Percentiles rank a stretch among this genome's conserved stretches.
Conservation (phyloP, 352 stramenopile species). For the Phytopythium vexans region DNA sequence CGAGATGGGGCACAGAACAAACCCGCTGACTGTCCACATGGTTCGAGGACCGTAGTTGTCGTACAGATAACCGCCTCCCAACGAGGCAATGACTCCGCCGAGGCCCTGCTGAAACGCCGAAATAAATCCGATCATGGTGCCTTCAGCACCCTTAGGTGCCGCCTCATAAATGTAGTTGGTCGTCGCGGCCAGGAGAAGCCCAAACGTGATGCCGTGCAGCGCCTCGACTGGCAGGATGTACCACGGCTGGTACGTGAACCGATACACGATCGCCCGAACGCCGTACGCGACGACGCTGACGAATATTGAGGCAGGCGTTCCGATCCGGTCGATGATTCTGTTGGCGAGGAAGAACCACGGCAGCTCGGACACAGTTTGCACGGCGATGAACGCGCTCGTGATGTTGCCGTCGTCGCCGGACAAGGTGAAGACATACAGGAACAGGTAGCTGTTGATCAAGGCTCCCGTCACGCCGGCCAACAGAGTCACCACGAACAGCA, state of each 20-base stretch:
- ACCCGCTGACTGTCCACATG: constrained; percentile 33
- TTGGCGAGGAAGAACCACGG: constrained; percentile 45
- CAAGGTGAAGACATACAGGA: constrained; percentile 42
- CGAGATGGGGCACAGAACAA: constrained; percentile 14
- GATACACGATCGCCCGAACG: constrained; percentile 34
- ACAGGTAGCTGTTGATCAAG: constrained; percentile 39
- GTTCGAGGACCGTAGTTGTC: constrained; percentile 26
- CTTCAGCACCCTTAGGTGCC: constrained; percentile 23
- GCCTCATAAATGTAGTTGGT: constrained; percentile 44
- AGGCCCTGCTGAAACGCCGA: constrained; percentile 37
- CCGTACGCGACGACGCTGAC: constrained; percentile 30
- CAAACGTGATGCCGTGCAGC: constrained; percentile 39
- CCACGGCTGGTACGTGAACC: constrained; percentile 39
- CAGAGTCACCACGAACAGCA: constrained; percentile 30
- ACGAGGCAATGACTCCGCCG: constrained; percentile 25
- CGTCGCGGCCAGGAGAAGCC: constrained; percentile 27
- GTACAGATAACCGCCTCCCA: constrained; percentile 41
- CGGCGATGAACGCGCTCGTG: constrained; percentile 31
- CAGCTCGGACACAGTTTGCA: constrained; percentile 37
- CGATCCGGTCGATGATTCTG: constrained; percentile 30
- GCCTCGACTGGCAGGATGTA: constrained; percentile 38
- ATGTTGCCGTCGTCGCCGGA: constrained; percentile 28
- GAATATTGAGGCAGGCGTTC: constrained; percentile 30
- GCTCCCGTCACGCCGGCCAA: constrained; percentile 34
- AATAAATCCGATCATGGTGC: constrained; percentile 38